Conservation (phyloP, 2,329 filamentous ascomycete species). For the Cercospora sp. region DNA sequence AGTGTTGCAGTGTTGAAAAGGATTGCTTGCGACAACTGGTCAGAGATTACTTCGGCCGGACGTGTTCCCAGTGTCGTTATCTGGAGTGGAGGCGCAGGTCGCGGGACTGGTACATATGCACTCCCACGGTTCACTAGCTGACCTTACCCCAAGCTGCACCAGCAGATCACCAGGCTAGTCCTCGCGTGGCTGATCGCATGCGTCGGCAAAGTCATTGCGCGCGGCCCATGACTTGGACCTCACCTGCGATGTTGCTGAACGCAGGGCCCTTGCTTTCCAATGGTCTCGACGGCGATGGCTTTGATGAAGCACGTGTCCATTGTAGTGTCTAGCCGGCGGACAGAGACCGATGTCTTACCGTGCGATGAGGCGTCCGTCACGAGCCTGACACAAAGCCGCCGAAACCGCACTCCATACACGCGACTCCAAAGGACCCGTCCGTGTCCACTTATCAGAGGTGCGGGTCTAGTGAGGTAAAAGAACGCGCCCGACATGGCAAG, state of each 20-base stretch:
- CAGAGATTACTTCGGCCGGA: constrained; percentile 3
- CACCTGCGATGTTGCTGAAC: background rate
- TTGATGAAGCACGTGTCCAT: background rate
- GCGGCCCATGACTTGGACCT: constrained; percentile 1
- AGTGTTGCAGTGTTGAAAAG: constrained; percentile 13
- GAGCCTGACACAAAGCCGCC: background rate
- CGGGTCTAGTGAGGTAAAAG: background rate
- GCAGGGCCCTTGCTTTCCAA: background rate
- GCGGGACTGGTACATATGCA: background rate
- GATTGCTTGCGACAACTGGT: background rate
- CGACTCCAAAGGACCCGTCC: background rate
- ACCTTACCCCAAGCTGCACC: background rate
- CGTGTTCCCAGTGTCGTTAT: constrained; percentile 10
- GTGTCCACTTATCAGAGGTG: background rate
- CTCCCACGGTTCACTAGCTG: constrained; percentile 8
- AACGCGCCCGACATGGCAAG: background rate
- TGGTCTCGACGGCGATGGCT: background rate
- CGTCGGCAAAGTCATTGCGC: background rate
- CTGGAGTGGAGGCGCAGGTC: constrained; percentile 5
- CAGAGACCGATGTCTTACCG: constrained; percentile 4
- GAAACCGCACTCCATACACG: background rate
- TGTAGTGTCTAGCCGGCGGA: background rate
- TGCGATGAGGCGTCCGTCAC: background rate
- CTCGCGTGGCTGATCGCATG: constrained; percentile 9
- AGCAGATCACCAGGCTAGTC: constrained; percentile 7